A percentile compares a stretch with the other conserved stretches of the same genome.
Conservation (phyloP, 495 filamentous ascomycete genomes). For the Xylaria telfairii region DNA sequence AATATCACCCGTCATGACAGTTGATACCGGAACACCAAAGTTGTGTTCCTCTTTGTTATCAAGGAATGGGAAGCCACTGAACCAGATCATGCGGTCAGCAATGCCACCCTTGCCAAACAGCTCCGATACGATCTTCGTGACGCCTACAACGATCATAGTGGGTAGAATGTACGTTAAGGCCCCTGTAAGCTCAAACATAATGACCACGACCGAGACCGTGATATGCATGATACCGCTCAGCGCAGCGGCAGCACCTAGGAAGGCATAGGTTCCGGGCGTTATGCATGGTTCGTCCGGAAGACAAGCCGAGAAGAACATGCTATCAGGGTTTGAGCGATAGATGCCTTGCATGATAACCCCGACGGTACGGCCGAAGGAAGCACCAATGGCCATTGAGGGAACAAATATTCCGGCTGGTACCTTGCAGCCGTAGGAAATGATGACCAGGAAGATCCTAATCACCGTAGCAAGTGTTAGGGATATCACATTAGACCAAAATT, state of each 20-base stretch:
- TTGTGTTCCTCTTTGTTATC: constrained; percentile 99
- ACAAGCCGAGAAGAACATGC: constrained; percentile 85
- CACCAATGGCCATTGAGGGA: constrained; percentile 96
- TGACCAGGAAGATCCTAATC: constrained; percentile 82
- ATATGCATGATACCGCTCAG: constrained; percentile 99
- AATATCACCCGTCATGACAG: constrained; percentile 86
- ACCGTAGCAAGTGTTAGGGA: constrained; percentile 83
- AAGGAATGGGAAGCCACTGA: constrained; percentile 96
- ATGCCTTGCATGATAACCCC: constrained; percentile 92
- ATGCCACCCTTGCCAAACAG: constrained; percentile 95
- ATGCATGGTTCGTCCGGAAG: constrained; percentile 94
- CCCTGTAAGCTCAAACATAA: constrained; percentile 97
- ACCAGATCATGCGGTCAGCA: constrained; percentile 98
- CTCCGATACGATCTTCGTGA: constrained; percentile 93
- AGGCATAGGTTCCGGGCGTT: constrained; percentile 94
- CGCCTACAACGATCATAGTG: constrained; percentile 98
- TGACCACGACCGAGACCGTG: constrained; percentile 94
- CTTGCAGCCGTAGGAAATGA: constrained; percentile 97
- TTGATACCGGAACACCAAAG: constrained; percentile 93
- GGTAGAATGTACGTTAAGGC: constrained; percentile 95
- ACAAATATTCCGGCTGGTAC: constrained; percentile 98
- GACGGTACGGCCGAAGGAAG: constrained; percentile 91
- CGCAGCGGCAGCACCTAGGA: constrained; percentile 90
- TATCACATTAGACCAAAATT: constrained; percentile 79
- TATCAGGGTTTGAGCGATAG: constrained; percentile 80